These are phyloP conservation scores for Sphaerulina vaccinii DNA, from an alignment of 2,329 filamentous ascomycete species.

Conservation along the genomic window DNA sequence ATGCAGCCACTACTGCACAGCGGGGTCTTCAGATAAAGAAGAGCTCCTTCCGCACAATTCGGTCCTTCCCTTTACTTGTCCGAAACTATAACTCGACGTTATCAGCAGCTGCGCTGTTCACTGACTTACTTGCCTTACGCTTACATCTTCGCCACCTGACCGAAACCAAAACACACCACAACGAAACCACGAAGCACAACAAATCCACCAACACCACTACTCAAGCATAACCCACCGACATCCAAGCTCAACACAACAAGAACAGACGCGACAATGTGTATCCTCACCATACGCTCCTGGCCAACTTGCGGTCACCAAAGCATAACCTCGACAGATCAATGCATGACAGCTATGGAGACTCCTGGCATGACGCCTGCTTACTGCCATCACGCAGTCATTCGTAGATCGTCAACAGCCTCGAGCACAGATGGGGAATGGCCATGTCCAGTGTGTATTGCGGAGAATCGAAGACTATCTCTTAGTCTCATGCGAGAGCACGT, in stretches of 20 bases:
- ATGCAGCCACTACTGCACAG: neutral
- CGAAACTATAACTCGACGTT: neutral
- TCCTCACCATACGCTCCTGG: slow-evolving; percentile 21
- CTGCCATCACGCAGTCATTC: slow-evolving; percentile 13
- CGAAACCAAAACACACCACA: too few species aligned
- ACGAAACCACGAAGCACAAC: too few species aligned
- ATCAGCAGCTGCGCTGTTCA: too few species aligned
- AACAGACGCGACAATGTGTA: slow-evolving; percentile 17
- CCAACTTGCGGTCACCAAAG: slow-evolving; percentile 18
- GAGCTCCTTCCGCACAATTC: neutral
- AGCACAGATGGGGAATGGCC: slow-evolving; percentile 7
- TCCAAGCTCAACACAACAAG: too few species aligned
- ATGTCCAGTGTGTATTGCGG: slow-evolving; percentile 16
- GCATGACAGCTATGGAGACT: slow-evolving; percentile 14
- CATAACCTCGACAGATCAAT: slow-evolving; percentile 17
- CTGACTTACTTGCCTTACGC: too few species aligned
- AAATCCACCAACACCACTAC: neutral
- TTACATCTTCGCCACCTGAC: too few species aligned
- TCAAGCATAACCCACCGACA: too few species aligned
- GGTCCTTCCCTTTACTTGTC: neutral
- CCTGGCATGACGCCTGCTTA: slow-evolving; percentile 15
- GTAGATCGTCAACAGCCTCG: neutral
- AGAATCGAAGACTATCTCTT: slow-evolving; percentile 9
- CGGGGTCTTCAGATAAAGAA: slow-evolving; percentile 2
- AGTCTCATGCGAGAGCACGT: neutral